Percentiles rank a stretch among this genome's conserved stretches.
phyloP scores from a whole-genome alignment of 1,284 basidiomycete genomes.

The Irpex sp. region DNA sequence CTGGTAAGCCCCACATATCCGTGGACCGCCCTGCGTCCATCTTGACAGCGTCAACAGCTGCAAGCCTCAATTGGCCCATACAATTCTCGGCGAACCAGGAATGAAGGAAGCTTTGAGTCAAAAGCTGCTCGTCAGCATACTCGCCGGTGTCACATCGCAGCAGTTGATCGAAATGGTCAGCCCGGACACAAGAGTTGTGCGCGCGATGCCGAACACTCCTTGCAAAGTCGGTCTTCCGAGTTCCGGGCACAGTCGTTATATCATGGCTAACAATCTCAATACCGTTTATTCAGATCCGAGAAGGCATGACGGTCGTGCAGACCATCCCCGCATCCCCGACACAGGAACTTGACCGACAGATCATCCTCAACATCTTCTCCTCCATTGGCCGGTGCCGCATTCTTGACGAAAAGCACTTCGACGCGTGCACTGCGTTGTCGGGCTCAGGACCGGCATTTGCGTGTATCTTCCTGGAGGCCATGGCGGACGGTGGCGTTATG shows the following conservation, averaged over 20 bases:
- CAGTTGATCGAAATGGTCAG: constrained; percentile 78
- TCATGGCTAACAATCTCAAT: not conserved
- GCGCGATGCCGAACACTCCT: constrained; percentile 99
- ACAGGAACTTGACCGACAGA: constrained; percentile 58
- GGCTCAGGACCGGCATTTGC: constrained; percentile 97
- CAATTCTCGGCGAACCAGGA: constrained; percentile 74
- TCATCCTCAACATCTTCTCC: constrained; percentile 90
- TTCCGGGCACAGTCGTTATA: not conserved
- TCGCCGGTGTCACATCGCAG: constrained; percentile 88
- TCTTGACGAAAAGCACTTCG: constrained; percentile 96
- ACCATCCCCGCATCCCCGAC: constrained; percentile 51
- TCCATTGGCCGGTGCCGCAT: constrained; percentile 92
- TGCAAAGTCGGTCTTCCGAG: constrained; percentile 66
- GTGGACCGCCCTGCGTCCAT: not conserved
- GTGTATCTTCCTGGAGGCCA: constrained; percentile 94
- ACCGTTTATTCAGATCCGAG: constrained; percentile 69
- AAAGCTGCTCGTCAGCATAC: constrained; percentile 94
- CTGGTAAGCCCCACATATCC: constrained; percentile 49
- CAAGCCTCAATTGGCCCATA: constrained; percentile 86
- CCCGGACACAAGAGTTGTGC: constrained; percentile 77
- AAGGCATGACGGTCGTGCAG: constrained; percentile 94
- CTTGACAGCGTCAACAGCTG: constrained; percentile 47
- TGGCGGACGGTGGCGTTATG: constrained; percentile 99
- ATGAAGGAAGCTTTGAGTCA: constrained; percentile 82
- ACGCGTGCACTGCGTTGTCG: constrained; percentile 95